Evolutionary conservation across 345 rosid species (phyloP), one percentile per base, ranked within the genome.

Genomic region (Eutrema heterophyllum): DNA sequence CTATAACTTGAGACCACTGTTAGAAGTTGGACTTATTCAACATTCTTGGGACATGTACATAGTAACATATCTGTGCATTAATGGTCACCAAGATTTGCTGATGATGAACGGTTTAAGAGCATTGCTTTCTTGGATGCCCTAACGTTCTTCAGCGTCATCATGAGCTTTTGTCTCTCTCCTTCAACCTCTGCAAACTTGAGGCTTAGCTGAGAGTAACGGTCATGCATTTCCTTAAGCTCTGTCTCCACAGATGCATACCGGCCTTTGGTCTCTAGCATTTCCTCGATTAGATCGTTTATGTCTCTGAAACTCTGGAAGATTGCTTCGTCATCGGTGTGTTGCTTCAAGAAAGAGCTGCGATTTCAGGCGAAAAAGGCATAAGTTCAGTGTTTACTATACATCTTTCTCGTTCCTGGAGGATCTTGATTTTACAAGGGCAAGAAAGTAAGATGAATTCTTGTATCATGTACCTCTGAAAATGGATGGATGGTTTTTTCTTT

Each of bases 101-200:
- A 86, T 21, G 88, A 78, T 33, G 88, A 77, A 52, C 80, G 84
- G 68, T 81, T 81, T 40, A 83, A 62, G 55, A 58, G 75, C 69
- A 35, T 68, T 4, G 83, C 64, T 81, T 85, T 92, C 84, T 83
- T 89, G 39, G 88, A 77, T 50, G 96, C 79, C 44, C 97, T 85
- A 24, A 87, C 86, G 70, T 84, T 92, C 86, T 95, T 95, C 55
- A 95, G 88, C 29, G 97, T 92, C 99, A 88, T 95, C 92, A 82
- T 81, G 50, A 95, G 97, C 81, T 95, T 95, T 78, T 95, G 99
- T 64, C 97, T 88, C 75, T 95, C 99, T 9, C 99, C 99, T 82
- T 95, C 97, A 58, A 92, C 93, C 86, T 95, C 99, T 5, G 99
- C 97, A 79, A 95, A 92, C 52, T 90, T 92, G 70, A 95, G 97